phyloP scores from a whole-genome alignment of 2,329 filamentous ascomycete genomes.

The Juglanconis juglandina region DNA sequence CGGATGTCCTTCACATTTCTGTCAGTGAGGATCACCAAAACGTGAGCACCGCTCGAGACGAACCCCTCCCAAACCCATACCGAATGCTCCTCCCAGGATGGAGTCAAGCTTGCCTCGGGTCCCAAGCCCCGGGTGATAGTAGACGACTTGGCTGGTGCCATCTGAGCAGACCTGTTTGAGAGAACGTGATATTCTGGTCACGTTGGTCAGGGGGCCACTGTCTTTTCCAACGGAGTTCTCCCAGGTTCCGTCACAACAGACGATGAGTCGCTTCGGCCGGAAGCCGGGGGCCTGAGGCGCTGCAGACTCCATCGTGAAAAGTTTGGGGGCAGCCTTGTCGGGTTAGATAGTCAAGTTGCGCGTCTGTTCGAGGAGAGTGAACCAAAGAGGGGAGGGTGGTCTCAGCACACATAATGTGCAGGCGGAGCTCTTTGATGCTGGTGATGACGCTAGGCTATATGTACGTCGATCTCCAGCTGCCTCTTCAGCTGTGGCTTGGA shows the following conservation, averaged over 20 bases:
- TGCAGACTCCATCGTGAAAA: slow-evolving; percentile 1
- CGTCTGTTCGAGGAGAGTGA: not conserved
- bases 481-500: no score
- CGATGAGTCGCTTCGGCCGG: slow-evolving; percentile 26
- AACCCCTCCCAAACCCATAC: slow-evolving; percentile 28
- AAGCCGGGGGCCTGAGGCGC: not conserved
- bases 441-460: no score
- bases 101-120: slow-evolving; percentile 27
- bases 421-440: no score
- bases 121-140: slow-evolving; percentile 31
- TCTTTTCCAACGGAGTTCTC: slow-evolving; percentile 26
- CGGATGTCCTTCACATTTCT: slow-evolving; percentile 25
- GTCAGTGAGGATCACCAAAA: not conserved
- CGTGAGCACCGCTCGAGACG: not conserved
- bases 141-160: slow-evolving; percentile 28
- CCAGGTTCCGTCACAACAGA: slow-evolving; percentile 34
- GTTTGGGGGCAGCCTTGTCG: no score
- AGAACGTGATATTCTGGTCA: slow-evolving; percentile 27
- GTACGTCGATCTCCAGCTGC: no score
- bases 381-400: not conserved
- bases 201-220: slow-evolving; percentile 27
- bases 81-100: slow-evolving; percentile 30
- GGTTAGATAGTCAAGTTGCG: no score
- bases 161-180: slow-evolving; percentile 24
- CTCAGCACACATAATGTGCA: no score